Conservation (phyloP, 2,329 filamentous ascomycete genomes). For the Fusarium dimerum region DNA sequence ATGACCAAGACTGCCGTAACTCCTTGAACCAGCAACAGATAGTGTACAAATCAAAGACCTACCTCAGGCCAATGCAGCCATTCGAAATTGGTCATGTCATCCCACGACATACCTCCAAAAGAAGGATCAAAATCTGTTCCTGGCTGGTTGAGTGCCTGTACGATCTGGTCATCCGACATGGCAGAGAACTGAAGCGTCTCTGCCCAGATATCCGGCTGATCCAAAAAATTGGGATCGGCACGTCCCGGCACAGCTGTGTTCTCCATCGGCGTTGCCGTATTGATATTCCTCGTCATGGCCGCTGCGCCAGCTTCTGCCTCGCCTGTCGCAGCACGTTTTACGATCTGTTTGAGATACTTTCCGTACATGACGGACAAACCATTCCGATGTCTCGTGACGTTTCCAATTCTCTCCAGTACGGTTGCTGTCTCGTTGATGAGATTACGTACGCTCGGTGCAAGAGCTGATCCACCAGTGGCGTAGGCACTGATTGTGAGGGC, state of each 20-base stretch:
- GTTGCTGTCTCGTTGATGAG: slow-evolving; percentile 69
- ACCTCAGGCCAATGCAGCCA: slow-evolving; percentile 56
- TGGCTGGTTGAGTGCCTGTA: slow-evolving; percentile 64
- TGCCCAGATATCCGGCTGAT: slow-evolving; percentile 40
- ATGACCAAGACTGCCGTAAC: slow-evolving; percentile 1
- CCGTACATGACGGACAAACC: slow-evolving; percentile 60
- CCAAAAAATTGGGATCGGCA: slow-evolving; percentile 24
- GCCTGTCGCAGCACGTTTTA: slow-evolving; percentile 37
- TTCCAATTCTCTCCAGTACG: slow-evolving; percentile 69
- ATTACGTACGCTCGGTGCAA: slow-evolving; percentile 63
- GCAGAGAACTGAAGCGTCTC: slow-evolving; percentile 63
- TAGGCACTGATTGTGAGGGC: slow-evolving; percentile 65
- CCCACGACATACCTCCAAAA: slow-evolving; percentile 57
- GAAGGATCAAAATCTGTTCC: slow-evolving; percentile 59
- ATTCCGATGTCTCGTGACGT: slow-evolving; percentile 64
- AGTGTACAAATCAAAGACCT: slow-evolving; percentile 28
- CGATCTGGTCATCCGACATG: slow-evolving; percentile 70
- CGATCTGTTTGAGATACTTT: slow-evolving; percentile 46
- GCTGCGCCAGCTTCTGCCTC: slow-evolving; percentile 18
- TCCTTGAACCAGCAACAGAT: background rate
- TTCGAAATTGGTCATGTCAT: slow-evolving; percentile 59
- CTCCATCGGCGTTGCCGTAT: slow-evolving; percentile 13
- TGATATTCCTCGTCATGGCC: slow-evolving; percentile 11
- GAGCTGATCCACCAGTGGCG: slow-evolving; percentile 55
- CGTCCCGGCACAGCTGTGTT: slow-evolving; percentile 23